phyloP scores from a whole-genome alignment of 1,284 basidiomycete genomes.

The Trichosporon sp. region DNA sequence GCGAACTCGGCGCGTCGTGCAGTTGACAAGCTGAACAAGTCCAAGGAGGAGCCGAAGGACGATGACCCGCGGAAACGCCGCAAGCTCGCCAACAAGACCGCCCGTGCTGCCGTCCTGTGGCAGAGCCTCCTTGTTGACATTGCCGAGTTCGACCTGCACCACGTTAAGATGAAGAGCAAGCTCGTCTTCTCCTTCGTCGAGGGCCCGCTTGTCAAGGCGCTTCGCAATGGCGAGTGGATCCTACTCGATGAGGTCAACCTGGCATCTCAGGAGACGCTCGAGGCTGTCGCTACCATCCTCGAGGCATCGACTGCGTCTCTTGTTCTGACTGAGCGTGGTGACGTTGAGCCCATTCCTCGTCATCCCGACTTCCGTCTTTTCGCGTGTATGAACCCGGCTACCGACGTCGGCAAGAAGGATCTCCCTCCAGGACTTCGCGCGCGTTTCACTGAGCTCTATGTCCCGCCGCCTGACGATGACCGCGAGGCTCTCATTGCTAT shows the following conservation, averaged over 20 bases:
- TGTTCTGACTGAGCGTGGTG: slow-evolving; percentile 90
- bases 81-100: slow-evolving; percentile 63
- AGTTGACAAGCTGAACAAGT: slow-evolving; percentile 56
- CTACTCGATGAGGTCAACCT: slow-evolving; percentile 96
- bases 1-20: slow-evolving; percentile 56
- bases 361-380: slow-evolving; percentile 96
- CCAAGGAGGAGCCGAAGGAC: slow-evolving; percentile 58
- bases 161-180: slow-evolving; percentile 79
- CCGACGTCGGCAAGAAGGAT: slow-evolving; percentile 97
- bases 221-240: slow-evolving; percentile 90
- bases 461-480: slow-evolving; percentile 89
- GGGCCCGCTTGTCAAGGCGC: slow-evolving; percentile 90
- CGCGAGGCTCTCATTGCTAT: slow-evolving; percentile 86
- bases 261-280: slow-evolving; percentile 90
- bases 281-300: slow-evolving; percentile 84
- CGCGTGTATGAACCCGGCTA: slow-evolving; percentile 99
- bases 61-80: slow-evolving; percentile 69
- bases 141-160: slow-evolving; percentile 79
- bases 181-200: slow-evolving; percentile 95
- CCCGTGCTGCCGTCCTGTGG: slow-evolving; percentile 64
- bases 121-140: slow-evolving; percentile 71
- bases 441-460: slow-evolving; percentile 94
- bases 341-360: slow-evolving; percentile 83
- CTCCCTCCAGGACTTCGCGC: slow-evolving; percentile 86
- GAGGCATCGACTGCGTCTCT: slow-evolving; percentile 85